Evolutionary conservation across 2,329 filamentous ascomycete genomes (phyloP).

Genomic region (Didymella pinodella): DNA sequence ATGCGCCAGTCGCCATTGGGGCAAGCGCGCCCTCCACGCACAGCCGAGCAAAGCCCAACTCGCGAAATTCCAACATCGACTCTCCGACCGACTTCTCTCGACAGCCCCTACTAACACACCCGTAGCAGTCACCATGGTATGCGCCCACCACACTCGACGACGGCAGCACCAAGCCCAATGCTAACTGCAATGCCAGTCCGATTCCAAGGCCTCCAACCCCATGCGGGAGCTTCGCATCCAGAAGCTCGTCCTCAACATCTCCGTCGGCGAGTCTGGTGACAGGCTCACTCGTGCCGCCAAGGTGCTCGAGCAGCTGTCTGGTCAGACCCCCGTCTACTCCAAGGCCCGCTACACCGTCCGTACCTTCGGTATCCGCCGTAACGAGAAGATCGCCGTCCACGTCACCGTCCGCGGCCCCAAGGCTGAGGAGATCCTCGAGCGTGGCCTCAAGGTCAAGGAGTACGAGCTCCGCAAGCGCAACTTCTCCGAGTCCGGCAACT

Average conservation of each 20-base stretch:
- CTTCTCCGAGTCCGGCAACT: constrained; percentile 96
- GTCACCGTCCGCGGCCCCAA: constrained; percentile 99
- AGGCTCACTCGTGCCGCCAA: constrained; percentile 99
- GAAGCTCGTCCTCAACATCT: constrained; percentile 99
- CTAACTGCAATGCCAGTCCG: constrained; percentile 46
- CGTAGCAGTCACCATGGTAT: constrained; percentile 53
- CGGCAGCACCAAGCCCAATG: constrained; percentile 21
- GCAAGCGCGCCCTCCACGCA: constrained; percentile 26
- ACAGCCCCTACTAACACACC: constrained; percentile 46
- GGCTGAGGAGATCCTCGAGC: constrained; percentile 99
- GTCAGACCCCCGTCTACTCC: constrained; percentile 99
- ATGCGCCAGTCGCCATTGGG: constrained; percentile 11
- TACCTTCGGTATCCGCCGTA: constrained; percentile 99
- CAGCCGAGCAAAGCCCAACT: constrained; percentile 36
- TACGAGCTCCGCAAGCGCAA: constrained; percentile 99
- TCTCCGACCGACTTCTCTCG: constrained; percentile 35
- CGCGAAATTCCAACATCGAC: constrained; percentile 3
- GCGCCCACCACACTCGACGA: constrained; percentile 16
- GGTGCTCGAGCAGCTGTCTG: constrained; percentile 98
- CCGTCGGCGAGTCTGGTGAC: constrained; percentile 99
- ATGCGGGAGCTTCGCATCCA: constrained; percentile 99
- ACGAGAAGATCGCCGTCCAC: constrained; percentile 97
- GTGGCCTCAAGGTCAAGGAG: constrained; percentile 99
- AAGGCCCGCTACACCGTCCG: constrained; percentile 99
- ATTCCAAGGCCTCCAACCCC: constrained; percentile 85